phyloP scores from a whole-genome alignment of 257 asterid genomes.

The Petunia secreta region DNA sequence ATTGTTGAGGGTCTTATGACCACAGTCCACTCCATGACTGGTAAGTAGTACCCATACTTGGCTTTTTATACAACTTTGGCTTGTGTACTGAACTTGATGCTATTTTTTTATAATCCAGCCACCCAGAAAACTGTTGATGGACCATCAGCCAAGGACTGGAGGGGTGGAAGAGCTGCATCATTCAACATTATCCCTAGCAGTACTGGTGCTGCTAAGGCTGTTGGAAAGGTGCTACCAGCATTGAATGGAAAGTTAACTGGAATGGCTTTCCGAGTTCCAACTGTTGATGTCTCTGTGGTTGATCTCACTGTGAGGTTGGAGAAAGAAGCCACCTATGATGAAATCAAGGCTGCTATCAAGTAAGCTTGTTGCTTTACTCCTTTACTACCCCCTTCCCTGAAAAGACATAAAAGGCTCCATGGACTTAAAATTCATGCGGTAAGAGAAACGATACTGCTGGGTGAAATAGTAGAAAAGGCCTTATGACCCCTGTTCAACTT shows the following conservation, averaged over 20 bases:
- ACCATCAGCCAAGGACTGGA: slow-evolving; percentile 89
- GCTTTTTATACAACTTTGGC: not conserved
- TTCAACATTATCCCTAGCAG: slow-evolving; percentile 83
- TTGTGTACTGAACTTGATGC: not conserved
- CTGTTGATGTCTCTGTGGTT: slow-evolving; percentile 87
- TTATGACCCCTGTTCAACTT: too few species aligned
- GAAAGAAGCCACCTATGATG: slow-evolving; percentile 75
- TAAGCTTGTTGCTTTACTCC: slow-evolving; percentile 32
- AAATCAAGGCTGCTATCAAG: slow-evolving; percentile 89
- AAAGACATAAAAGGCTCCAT: not conserved
- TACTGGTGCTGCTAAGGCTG: slow-evolving; percentile 88
- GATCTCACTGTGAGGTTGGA: slow-evolving; percentile 82
- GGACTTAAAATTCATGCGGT: not conserved
- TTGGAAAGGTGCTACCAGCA: slow-evolving; percentile 84
- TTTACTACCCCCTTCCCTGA: too few species aligned
- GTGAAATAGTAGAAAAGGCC: not conserved
- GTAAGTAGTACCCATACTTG: slow-evolving; percentile 34
- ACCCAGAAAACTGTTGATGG: slow-evolving; percentile 89
- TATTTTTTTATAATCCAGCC: slow-evolving; percentile 42
- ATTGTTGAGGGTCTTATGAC: slow-evolving; percentile 90
- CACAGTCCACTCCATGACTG: slow-evolving; percentile 81
- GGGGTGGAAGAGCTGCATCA: slow-evolving; percentile 90
- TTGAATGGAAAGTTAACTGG: slow-evolving; percentile 89
- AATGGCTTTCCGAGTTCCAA: slow-evolving; percentile 92
- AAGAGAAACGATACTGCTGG: not conserved